Base-by-base conservation (phyloP, 257 asterid genomes). In the Cruciata laevipes region DNA sequence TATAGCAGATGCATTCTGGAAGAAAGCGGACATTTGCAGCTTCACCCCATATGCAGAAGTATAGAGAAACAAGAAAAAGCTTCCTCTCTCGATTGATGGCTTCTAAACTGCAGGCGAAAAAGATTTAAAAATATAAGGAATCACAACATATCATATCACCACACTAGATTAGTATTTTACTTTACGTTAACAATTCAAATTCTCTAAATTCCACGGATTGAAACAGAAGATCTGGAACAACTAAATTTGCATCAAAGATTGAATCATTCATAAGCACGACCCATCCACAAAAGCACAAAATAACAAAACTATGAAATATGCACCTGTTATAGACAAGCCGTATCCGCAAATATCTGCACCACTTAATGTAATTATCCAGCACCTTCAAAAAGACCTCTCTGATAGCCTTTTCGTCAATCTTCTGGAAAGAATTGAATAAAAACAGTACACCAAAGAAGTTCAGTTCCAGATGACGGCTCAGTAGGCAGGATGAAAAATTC, bases 1-100 rank as follows among this genome's bases (percentile, higher is more conserved):
- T 83, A 69, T 93, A 93, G 88, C 99, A 90, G 79, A 93, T 82
- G 79, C 99, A 93, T 77, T 93, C 99, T 24, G 99, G 99, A 78
- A 93, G 89, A 81, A 93, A 93, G 56, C 99, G 97, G 75, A 87
- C 77, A 74, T 93, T 93, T 27, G 97, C 97, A 62, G 99, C 99
- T 88, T 93, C 99, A 76, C 99, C 99, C 99, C 99, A 93, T 76
- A 93, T 86, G 83, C 97, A 91, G 61, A 82, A 77, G 83, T 93
- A 93, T 24, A 93, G 80, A 49, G 99, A 83, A 69, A 90, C 78
- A 25, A 93, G 78, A 83, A 93, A 86, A 69, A 93, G 95, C 80
- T 83, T 90, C 76, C 96, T 83, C 75, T 93, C 99, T 87, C 80
- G 86, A 75, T 84, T 90, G 69, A 93, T 87, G 72, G 99, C 97